A percentile compares a stretch with the other conserved stretches of the same genome.
Evolutionary conservation across 83 land plant species (phyloP).

Genomic region (Diphasiastrum complanatum): DNA sequence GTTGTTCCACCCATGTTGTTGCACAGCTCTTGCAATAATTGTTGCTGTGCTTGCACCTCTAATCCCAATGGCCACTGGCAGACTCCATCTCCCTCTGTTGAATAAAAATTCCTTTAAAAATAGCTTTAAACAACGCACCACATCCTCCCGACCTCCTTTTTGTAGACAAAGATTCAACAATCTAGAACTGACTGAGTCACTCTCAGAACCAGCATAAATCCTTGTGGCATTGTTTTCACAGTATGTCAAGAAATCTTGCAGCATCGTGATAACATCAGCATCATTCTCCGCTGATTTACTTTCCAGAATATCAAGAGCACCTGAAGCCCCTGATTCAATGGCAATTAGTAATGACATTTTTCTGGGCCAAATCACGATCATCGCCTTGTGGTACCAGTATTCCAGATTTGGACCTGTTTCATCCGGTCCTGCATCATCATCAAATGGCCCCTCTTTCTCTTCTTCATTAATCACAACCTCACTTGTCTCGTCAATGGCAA

Average conservation of each 20-base stretch:
- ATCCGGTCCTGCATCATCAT: conserved; percentile 3
- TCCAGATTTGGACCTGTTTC: conserved; percentile 1
- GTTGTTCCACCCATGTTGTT: neutral
- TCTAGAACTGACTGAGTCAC: neutral
- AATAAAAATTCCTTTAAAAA: neutral
- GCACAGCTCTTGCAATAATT: neutral
- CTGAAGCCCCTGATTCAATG: neutral
- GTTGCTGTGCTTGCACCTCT: neutral
- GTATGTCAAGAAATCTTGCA: neutral
- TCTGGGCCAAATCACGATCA: conserved; percentile 6
- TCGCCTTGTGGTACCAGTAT: conserved; percentile 1
- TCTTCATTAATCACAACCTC: neutral
- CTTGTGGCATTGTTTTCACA: neutral
- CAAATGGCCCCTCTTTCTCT: neutral
- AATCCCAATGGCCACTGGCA: neutral
- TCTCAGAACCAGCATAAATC: neutral
- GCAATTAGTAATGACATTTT: neutral
- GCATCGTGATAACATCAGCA: neutral
- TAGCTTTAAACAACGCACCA: neutral
- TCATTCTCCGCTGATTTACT: neutral
- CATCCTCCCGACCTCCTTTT: neutral
- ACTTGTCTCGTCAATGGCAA: neutral
- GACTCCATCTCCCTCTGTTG: neutral
- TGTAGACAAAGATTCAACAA: conserved; percentile 7
- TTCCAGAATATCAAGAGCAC: conserved; percentile 2